Evolutionary conservation across 345 rosid species (phyloP).

Genomic region (Ceriops zippeliana): DNA sequence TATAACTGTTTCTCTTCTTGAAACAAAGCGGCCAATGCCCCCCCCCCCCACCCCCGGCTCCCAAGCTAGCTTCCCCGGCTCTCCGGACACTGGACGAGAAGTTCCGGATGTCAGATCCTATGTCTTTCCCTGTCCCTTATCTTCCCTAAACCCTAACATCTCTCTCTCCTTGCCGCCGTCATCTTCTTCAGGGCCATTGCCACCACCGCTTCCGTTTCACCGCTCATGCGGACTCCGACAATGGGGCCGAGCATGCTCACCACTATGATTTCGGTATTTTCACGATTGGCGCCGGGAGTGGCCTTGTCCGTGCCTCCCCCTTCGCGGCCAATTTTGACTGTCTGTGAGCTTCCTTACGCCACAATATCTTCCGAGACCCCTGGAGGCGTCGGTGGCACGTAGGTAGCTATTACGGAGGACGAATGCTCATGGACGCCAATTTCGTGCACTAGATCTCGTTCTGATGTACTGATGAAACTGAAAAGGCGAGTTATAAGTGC

Average conservation of each 20-base stretch:
- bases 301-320: conserved; percentile 95
- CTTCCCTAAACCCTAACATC: conserved; percentile 36
- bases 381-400: conserved; percentile 99
- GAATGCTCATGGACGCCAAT: neutral
- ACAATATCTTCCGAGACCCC: conserved; percentile 83
- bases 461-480: too few relatives aligned
- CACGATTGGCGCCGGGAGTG: conserved; percentile 95
- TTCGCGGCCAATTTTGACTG: conserved; percentile 84
- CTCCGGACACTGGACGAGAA: conserved; percentile 40
- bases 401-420: conserved; percentile 22
- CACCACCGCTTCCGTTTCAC: conserved; percentile 33
- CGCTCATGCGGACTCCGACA: conserved; percentile 47
- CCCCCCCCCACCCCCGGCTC: too few relatives aligned
- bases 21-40: conserved; percentile 28
- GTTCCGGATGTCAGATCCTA: conserved; percentile 29
- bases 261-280: conserved; percentile 88
- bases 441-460: too few relatives aligned
- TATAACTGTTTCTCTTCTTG: too few relatives aligned
- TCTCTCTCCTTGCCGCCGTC: conserved; percentile 19
- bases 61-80: conserved; percentile 60
- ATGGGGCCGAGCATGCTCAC: conserved; percentile 56
- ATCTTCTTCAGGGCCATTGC: conserved; percentile 15
- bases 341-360: conserved; percentile 92
- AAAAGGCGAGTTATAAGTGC: too few relatives aligned
- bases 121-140: conserved; percentile 25